Conservation (phyloP, 495 filamentous ascomycete genomes). For the Astrothelium macrocarpum region DNA sequence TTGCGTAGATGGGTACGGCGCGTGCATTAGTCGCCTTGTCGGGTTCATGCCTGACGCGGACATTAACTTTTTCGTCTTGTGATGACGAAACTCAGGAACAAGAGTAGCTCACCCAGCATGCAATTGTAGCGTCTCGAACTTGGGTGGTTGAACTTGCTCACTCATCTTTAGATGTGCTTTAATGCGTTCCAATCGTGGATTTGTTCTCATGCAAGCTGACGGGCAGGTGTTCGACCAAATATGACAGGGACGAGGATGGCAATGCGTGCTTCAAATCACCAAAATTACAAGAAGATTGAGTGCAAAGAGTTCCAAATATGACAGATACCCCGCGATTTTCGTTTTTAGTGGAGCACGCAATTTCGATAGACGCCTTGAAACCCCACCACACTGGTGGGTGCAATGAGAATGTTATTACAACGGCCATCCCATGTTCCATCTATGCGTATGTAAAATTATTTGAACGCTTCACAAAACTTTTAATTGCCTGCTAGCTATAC, state of each 20-base stretch:
- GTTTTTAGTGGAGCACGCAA: conserved; percentile 1
- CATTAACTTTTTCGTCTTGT: not conserved
- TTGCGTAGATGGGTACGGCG: conserved; percentile 93
- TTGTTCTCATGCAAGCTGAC: conserved; percentile 5
- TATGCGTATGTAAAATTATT: no score
- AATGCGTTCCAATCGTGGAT: conserved; percentile 18
- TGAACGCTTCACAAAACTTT: no score
- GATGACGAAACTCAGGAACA: not conserved
- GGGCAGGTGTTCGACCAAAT: not conserved
- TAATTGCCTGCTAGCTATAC: no score
- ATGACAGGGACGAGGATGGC: not conserved
- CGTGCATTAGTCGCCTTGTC: conserved; percentile 83
- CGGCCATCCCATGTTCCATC: no score
- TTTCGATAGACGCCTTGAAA: not conserved
- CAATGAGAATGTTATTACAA: not conserved
- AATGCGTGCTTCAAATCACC: not conserved
- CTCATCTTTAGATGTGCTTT: conserved; percentile 22
- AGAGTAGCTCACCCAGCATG: conserved; percentile 69
- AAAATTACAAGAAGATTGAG: not conserved
- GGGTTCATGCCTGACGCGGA: conserved; percentile 56
- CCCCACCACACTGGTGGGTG: not conserved
- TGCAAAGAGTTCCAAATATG: not conserved
- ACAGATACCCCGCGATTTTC: not conserved
- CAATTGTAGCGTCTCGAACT: conserved; percentile 91
- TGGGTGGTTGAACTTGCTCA: conserved; percentile 16